phyloP scores from a whole-genome alignment of 768 basidiomycete genomes.

The Clathrus columnatus region DNA sequence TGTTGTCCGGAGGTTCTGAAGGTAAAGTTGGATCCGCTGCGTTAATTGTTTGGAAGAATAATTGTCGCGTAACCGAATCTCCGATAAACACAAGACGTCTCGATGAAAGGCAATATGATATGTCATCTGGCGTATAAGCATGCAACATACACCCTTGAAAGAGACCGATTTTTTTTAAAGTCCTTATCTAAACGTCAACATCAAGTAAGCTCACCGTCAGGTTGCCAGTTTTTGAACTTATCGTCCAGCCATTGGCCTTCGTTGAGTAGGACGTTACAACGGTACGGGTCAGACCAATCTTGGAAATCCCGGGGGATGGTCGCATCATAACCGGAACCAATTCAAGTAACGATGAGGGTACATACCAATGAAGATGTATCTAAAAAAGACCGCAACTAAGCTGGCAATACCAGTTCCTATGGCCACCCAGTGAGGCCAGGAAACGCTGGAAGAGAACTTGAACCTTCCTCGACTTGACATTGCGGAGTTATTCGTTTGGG shows the following conservation, averaged over 20 bases:
- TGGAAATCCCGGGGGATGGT: not conserved
- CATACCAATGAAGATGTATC: slow-evolving; percentile 38
- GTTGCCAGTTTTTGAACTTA: slow-evolving; percentile 71
- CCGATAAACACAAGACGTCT: slow-evolving; percentile 69
- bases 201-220: slow-evolving; percentile 49
- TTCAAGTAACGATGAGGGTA: no score
- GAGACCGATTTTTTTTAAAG: slow-evolving; percentile 8
- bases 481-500: not conserved
- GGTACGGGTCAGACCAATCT: slow-evolving; percentile 69
- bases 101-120: slow-evolving; percentile 44
- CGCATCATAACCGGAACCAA: not conserved
- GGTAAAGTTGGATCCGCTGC: slow-evolving; percentile 51
- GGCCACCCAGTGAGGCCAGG: slow-evolving; percentile 44
- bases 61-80: slow-evolving; percentile 71
- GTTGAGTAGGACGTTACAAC: slow-evolving; percentile 62
- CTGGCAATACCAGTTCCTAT: slow-evolving; percentile 31
- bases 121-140: slow-evolving; percentile 48
- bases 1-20: slow-evolving; percentile 40
- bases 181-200: slow-evolving; percentile 1
- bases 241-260: slow-evolving; percentile 74
- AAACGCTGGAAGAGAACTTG: slow-evolving; percentile 30
- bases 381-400: slow-evolving; percentile 34
- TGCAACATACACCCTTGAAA: slow-evolving; percentile 71
- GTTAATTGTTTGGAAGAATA: slow-evolving; percentile 70
- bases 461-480: slow-evolving; percentile 8